Conservation (phyloP, 225 moss, liverwort and hornwort genomes). For the Ulota crispa region DNA sequence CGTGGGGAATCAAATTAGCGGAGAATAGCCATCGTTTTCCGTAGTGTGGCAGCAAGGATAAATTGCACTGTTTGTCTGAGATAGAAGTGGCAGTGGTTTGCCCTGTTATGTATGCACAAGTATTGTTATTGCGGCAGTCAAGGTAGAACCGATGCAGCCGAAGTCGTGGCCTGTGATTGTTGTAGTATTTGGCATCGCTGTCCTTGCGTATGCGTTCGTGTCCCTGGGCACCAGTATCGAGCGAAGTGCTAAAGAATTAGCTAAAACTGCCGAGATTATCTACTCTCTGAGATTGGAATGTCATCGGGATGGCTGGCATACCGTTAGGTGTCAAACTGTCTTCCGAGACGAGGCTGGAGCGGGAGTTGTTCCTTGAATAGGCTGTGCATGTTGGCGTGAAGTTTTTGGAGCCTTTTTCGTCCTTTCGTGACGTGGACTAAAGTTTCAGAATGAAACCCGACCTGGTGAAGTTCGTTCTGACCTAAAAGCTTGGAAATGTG, state of each 20-base stretch:
- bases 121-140: neutral
- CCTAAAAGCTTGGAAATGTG: neutral
- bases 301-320: slow-evolving; percentile 20
- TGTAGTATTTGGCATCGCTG: neutral
- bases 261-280: neutral
- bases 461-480: neutral
- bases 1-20: neutral
- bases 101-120: neutral
- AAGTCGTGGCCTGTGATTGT: neutral
- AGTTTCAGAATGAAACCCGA: neutral
- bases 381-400: neutral
- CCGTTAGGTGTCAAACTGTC: slow-evolving; percentile 2
- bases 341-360: slow-evolving; percentile 21
- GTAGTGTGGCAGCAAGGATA: neutral
- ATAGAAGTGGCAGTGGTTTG: neutral
- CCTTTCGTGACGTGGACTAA: neutral
- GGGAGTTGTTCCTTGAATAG: neutral
- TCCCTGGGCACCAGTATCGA: slow-evolving; percentile 24
- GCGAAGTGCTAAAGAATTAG: slow-evolving; percentile 4
- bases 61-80: neutral
- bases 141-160: neutral
- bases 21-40: neutral
- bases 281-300: slow-evolving; percentile 8
- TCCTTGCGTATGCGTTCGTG: neutral
- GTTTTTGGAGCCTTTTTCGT: neutral